phyloP scores from a whole-genome alignment of 768 basidiomycete genomes.

The Suillus weaverae region DNA sequence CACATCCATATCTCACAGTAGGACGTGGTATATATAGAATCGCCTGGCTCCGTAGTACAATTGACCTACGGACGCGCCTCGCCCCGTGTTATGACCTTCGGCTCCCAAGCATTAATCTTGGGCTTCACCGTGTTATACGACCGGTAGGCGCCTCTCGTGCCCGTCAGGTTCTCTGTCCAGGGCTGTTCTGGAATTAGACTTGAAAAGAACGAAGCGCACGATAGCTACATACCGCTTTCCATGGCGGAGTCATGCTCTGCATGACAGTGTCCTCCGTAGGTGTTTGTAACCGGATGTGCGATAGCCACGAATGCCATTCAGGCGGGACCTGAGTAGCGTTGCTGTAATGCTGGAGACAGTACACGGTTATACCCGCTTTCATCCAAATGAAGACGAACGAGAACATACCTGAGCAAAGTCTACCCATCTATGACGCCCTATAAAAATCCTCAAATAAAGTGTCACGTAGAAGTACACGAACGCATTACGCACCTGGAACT shows the following conservation, averaged over 20 bases:
- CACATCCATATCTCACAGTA: slow-evolving; percentile 7
- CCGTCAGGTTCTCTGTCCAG: slow-evolving; percentile 87
- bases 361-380: slow-evolving; percentile 3
- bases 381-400: not conserved
- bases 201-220: not conserved
- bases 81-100: slow-evolving; percentile 58
- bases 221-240: slow-evolving; percentile 71
- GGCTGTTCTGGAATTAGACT: slow-evolving; percentile 47
- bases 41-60: not conserved
- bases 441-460: not conserved
- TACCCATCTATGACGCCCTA: slow-evolving; percentile 96
- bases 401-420: slow-evolving; percentile 79
- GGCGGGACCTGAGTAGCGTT: slow-evolving; percentile 94
- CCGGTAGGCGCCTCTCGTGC: slow-evolving; percentile 87
- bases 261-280: slow-evolving; percentile 76
- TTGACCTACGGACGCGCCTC: slow-evolving; percentile 12
- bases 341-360: slow-evolving; percentile 61
- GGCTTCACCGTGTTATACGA: slow-evolving; percentile 85
- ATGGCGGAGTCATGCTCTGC: slow-evolving; percentile 67
- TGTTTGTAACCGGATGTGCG: slow-evolving; percentile 82
- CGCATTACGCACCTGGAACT: slow-evolving; percentile 65
- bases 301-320: slow-evolving; percentile 97
- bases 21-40: not conserved
- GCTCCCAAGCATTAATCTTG: slow-evolving; percentile 84
- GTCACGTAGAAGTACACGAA: not conserved